These are phyloP conservation scores for Schoenoplectus tabernaemontani DNA, from an alignment of 202 grass and related monocot genomes.

Conservation along the genomic window DNA sequence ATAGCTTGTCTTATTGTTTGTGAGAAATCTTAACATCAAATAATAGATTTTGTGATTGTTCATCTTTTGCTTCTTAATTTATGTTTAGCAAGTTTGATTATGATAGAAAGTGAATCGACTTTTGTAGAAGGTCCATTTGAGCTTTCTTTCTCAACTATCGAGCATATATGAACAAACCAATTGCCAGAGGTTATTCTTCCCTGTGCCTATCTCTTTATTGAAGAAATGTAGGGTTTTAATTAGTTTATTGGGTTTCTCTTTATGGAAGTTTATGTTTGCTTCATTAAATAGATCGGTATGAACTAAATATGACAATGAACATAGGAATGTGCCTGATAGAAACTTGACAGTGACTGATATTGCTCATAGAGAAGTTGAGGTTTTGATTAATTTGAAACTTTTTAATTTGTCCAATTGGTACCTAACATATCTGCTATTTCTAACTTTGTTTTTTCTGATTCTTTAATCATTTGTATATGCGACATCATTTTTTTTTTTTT, in stretches of 20 bases:
- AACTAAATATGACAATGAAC: too few relatives aligned
- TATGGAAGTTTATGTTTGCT: too few relatives aligned
- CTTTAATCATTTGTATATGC: too few relatives aligned
- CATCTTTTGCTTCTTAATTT: constrained; percentile 48
- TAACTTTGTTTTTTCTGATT: too few relatives aligned
- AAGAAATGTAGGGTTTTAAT: not conserved
- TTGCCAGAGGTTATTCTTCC: constrained; percentile 62
- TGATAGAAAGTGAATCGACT: constrained; percentile 85
- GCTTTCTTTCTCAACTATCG: constrained; percentile 77
- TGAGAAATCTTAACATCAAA: not conserved
- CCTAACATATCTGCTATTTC: too few relatives aligned
- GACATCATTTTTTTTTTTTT: too few relatives aligned
- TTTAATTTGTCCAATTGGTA: too few relatives aligned
- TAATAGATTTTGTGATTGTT: not conserved
- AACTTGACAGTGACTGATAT: too few relatives aligned
- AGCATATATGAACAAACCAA: constrained; percentile 71
- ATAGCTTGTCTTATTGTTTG: not conserved
- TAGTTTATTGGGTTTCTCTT: not conserved
- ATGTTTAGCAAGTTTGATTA: constrained; percentile 99
- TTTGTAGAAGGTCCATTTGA: constrained; percentile 88
- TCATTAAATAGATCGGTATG: too few relatives aligned
- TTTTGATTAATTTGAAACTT: too few relatives aligned
- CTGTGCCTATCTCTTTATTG: not conserved
- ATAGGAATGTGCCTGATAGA: too few relatives aligned
- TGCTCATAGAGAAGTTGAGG: too few relatives aligned